Evolutionary conservation across 768 basidiomycete species (phyloP), one percentile per base, ranked within the genome.

Genomic region (Boletus reticulatus): DNA sequence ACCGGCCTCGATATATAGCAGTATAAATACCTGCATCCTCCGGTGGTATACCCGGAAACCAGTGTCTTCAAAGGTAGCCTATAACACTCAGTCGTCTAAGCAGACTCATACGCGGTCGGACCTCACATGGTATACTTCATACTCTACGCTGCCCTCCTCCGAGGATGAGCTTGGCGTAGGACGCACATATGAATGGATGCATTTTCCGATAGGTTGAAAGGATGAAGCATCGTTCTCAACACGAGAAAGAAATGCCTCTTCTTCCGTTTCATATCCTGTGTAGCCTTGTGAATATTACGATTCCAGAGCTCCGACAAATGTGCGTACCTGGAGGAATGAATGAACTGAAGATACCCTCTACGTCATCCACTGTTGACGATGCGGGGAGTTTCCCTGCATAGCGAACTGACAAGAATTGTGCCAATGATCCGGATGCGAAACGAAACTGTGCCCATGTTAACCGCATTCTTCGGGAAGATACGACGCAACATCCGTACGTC

Each of bases 1-100:
- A 4, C 95, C 97, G 12, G 83, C 97, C 68, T 99, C 97, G 63
- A 99, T 94, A 73, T 92, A 98, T 6, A 99, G 77, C 52, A 96
- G 69, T 60, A 98, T 92, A 70, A 97, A 98, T 48, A 98, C 68
- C 72, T 98, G 97, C 89, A 97, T 96, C 51, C 84, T 78, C 17
- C 88, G 81, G 67, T 98, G 96, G 57, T 92, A 94, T 71, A 96
- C 93, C 67, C 78, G 80, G 74, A 98, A 98, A 13, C 92, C 95
- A 8, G 89, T 82, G 0, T 92, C 91, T 54, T 84, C 71, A 84
- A 91, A 94, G 20, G 85, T 95, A 19, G 84, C 74, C 94, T 98
- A 63, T 48, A 46, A 36, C 16, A 36, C 24, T 62, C 38, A 50
- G 52, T 56, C 47, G 48, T 41, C n/a, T 12, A 7, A 34, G 27